Evolutionary conservation across 1,139 yeast genomes (phyloP), one percentile per base, ranked within the genome.

Genomic region (Zygoascus hellenicus): DNA sequence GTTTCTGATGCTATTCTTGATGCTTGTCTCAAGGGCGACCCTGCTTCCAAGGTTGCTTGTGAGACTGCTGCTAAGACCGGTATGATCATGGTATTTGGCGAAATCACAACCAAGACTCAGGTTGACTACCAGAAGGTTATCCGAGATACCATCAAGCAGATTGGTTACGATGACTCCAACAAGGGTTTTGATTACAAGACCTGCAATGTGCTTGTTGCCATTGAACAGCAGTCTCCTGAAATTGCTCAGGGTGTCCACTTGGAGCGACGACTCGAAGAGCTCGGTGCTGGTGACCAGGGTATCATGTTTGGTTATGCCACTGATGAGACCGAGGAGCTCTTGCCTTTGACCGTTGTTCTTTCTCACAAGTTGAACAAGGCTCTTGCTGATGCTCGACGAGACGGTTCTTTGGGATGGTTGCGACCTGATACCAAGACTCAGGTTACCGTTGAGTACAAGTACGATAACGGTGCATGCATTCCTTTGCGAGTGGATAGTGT

Each of bases 271-370:
- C 78, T 92, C 60, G 99, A 92, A 77, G 95, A 92, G 52, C 82
- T 92, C 67, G 99, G 98, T 71, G 98, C 99, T 58, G 99, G 99
- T 83, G 99, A 92, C 77, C 99, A 92, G 76, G 97, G 99, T 82
- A 92, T 92, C 70, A 92, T 92, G 99, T 92, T 92, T 69, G 99
- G 99, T 72, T 92, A 92, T 74, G 99, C 99, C 62, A 83, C 98
- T 56, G 97, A 92, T 67, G 99, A 92, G 78, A 89, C 98, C 63
- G 95, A 90, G 68, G 97, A 92, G 77, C 83, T 87, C 69, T 78
- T 92, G 65, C 99, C 99, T 62, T 81, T 92, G 74, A 94, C 98
- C 60, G 80, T 94, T 56, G 75, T 94, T 62, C 81, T 94, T 66
- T 83, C 97, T 50, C 99, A 92, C 79, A 87, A 88, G 76, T 83